Base-by-base conservation (phyloP, 768 basidiomycete species). In the Panaeolus papilionaceus region DNA sequence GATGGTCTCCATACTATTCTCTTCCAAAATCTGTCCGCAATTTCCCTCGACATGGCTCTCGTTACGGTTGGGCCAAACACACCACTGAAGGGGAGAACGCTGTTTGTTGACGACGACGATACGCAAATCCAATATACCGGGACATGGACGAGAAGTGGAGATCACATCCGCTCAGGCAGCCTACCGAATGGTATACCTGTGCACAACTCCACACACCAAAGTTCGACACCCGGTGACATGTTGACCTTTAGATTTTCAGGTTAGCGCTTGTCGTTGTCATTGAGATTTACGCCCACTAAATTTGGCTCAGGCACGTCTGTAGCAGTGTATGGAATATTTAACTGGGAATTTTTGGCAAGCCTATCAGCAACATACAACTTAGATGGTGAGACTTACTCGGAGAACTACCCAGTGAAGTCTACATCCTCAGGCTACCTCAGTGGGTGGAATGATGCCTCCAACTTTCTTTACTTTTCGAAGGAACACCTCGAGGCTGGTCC, bases 211-310 rank as follows among this genome's bases (percentile, higher is more conserved):
- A 72, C 71, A 1, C 72, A 70, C 20, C 68, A 66, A 61, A 63
- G 69, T 3, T 45, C 47, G 3, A 68, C 49, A 11, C 28, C 64
- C 7, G 74, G 71, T 6, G 69, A 73, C 4, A 44, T 44, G 4
- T 64, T 69, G 18, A 72, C 72, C 11, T 72, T 73, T 51, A 20
- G n/a, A 10, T 75, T 75, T 54, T 67, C 64, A 42, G 73, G 73
- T 72, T 3, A 44, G 39, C 20, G 10, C 54, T 8, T 28, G 4
- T 33, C 28, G 16, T 9, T 47, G 28, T 8, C 2, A 39, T 18
- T 58, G 8, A 47, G 11, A 23, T 8, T 18, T 3, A 4, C 20
- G 26, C 8, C 0, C 16, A 28, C 20, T 64, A 33, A n/a, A 18
- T 10, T 62, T 18, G 18, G 1, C 16, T 18, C 38, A 71, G 70